Conservation (phyloP, 148 eudicot genomes). For the Persicaria tinctoria region DNA sequence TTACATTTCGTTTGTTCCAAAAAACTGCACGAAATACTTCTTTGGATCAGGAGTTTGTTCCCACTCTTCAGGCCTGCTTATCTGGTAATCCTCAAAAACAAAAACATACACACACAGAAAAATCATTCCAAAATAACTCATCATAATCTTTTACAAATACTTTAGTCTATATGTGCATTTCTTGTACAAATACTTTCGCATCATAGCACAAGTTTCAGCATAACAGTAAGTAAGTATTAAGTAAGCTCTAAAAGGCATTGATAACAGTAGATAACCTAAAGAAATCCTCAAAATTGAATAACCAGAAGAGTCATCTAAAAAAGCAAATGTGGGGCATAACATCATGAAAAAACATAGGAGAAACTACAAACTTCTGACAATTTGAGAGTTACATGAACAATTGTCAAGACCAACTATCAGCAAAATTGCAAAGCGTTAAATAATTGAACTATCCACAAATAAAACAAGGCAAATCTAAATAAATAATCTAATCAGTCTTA, state of each 20-base stretch:
- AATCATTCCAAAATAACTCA: neutral
- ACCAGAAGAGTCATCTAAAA: neutral
- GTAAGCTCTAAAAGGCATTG: neutral
- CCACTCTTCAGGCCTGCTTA: conserved; percentile 90
- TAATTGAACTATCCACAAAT: neutral
- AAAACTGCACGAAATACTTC: conserved; percentile 84
- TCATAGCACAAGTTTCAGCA: neutral
- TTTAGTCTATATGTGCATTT: neutral
- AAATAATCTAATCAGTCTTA: neutral
- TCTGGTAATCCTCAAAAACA: conserved; percentile 34
- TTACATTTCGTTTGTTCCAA: conserved; percentile 94
- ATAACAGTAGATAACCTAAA: neutral
- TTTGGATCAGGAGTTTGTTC: conserved; percentile 65
- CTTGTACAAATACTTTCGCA: neutral
- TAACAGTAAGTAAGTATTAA: neutral
- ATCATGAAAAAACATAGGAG: neutral
- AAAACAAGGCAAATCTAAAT: neutral
- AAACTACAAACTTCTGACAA: neutral
- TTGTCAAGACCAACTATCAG: neutral
- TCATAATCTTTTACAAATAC: neutral
- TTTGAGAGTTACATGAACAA: neutral
- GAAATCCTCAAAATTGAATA: neutral
- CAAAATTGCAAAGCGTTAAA: neutral
- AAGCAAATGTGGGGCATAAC: neutral
- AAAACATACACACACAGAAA: neutral